Evolutionary conservation across 352 stramenopile genomes (phyloP).

Genomic region (Pythium grandisporangium): DNA sequence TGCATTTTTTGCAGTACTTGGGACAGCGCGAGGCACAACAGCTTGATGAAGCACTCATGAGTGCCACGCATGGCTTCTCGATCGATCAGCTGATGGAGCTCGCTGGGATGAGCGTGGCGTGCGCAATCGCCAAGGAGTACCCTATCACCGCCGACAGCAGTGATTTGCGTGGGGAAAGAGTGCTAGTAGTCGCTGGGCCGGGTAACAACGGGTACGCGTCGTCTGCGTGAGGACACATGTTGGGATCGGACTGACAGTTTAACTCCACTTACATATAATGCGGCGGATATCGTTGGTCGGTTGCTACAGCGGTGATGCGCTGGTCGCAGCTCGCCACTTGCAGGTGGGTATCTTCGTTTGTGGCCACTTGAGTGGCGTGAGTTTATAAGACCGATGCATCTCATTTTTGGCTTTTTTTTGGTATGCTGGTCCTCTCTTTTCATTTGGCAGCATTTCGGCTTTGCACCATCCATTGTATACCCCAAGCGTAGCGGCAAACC

Average conservation of each 20-base stretch:
- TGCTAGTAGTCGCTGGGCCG: constrained; percentile 94
- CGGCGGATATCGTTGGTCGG: no score
- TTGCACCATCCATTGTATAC: constrained; percentile 91
- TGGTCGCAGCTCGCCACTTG: constrained; percentile 97
- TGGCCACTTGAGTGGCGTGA: no score
- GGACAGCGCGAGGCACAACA: constrained; percentile 60
- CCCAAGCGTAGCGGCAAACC: constrained; percentile 84
- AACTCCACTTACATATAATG: no score
- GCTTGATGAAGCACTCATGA: constrained; percentile 91
- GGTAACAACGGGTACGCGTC: constrained; percentile 95
- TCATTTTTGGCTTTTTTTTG: no score
- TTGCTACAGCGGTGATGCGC: constrained; percentile 86
- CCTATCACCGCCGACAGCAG: constrained; percentile 6
- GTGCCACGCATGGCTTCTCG: constrained; percentile 76
- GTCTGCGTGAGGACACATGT: background rate
- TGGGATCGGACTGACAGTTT: background rate
- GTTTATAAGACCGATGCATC: no score
- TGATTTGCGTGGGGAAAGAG: constrained; percentile 10
- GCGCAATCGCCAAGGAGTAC: constrained; percentile 79
- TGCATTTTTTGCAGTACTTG: constrained; percentile 33
- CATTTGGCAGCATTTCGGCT: constrained; percentile 96
- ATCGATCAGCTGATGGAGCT: constrained; percentile 99
- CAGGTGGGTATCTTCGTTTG: constrained; percentile 30
- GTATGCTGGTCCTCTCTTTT: no score
- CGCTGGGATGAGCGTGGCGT: constrained; percentile 92